Evolutionary conservation across 768 basidiomycete genomes (phyloP).

Genomic region (Lactarius deliciosus): DNA sequence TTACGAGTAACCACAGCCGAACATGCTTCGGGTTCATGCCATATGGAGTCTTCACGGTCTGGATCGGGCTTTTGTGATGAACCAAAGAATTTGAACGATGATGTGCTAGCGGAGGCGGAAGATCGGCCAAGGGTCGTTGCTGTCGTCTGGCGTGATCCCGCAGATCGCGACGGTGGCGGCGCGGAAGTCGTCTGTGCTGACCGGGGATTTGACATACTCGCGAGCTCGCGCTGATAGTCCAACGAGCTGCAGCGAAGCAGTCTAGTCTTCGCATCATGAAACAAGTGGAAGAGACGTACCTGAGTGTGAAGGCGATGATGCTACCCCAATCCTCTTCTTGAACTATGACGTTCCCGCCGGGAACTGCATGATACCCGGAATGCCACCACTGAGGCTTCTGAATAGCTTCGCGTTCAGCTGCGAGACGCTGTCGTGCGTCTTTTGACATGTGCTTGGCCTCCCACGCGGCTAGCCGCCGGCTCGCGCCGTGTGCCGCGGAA

Average conservation of each 20-base stretch:
- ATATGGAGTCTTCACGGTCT: conserved; percentile 55
- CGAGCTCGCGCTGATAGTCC: conserved; percentile 53
- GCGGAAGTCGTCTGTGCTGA: background rate
- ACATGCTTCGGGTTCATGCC: conserved; percentile 61
- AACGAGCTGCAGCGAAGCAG: conserved; percentile 44
- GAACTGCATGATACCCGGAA: conserved; percentile 57
- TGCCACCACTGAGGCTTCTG: conserved; percentile 69
- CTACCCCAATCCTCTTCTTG: conserved; percentile 75
- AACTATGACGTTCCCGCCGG: conserved; percentile 65
- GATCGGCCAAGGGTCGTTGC: conserved; percentile 31
- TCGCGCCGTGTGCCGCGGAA: conserved; percentile 51
- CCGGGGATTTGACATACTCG: conserved; percentile 31
- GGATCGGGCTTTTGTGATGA: conserved; percentile 52
- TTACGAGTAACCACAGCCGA: conserved; percentile 61
- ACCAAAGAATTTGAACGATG: conserved; percentile 52
- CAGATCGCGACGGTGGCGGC: background rate
- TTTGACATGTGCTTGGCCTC: conserved; percentile 58
- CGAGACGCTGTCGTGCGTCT: conserved; percentile 28
- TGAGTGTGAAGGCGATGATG: conserved; percentile 74
- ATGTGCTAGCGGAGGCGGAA: conserved; percentile 33
- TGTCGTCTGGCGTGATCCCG: conserved; percentile 20
- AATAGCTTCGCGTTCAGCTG: conserved; percentile 29
- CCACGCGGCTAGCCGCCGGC: conserved; percentile 59
- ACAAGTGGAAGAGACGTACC: conserved; percentile 41
- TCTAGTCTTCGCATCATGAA: conserved; percentile 1